These are phyloP conservation scores for Sporothrix pseudoabietina DNA, from an alignment of 2,329 filamentous ascomycete genomes.

Conservation along the genomic window DNA sequence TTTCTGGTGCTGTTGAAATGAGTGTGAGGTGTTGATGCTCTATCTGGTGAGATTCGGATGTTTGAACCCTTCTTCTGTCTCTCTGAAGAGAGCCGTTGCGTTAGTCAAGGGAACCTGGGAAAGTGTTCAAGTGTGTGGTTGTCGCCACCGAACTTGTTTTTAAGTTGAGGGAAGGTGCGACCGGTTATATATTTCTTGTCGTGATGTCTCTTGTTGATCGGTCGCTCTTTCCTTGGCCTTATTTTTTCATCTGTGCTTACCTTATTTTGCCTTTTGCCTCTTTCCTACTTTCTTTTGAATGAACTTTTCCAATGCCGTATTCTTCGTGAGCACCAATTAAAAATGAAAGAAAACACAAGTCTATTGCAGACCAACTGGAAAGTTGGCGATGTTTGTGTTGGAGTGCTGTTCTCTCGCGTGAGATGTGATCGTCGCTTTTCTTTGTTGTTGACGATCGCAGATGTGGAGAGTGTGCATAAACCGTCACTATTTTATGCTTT, in stretches of 20 bases:
- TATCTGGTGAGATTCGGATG: background rate
- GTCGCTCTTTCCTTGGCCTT: constrained; percentile 5
- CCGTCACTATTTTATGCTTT: constrained; percentile 5
- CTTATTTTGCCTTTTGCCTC: constrained; percentile 1
- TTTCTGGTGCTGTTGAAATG: background rate
- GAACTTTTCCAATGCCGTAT: background rate
- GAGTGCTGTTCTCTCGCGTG: background rate
- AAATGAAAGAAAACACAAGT: background rate
- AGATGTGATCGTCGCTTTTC: constrained; percentile 14
- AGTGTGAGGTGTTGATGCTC: background rate
- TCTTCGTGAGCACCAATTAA: background rate
- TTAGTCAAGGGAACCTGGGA: background rate
- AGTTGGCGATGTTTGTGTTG: constrained; percentile 19
- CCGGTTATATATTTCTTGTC: background rate
- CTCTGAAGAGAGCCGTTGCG: background rate
- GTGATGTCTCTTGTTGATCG: background rate
- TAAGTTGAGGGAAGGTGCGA: background rate
- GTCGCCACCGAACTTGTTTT: background rate
- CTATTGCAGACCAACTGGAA: background rate
- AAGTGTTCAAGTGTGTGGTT: background rate
- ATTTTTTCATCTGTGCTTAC: background rate
- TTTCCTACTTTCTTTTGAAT: background rate
- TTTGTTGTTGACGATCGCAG: constrained; percentile 7
- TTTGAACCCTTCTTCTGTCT: background rate
- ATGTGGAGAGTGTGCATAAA: background rate